Conservation (phyloP, 2,329 filamentous ascomycete genomes). For the Lecanicillium sp. region DNA sequence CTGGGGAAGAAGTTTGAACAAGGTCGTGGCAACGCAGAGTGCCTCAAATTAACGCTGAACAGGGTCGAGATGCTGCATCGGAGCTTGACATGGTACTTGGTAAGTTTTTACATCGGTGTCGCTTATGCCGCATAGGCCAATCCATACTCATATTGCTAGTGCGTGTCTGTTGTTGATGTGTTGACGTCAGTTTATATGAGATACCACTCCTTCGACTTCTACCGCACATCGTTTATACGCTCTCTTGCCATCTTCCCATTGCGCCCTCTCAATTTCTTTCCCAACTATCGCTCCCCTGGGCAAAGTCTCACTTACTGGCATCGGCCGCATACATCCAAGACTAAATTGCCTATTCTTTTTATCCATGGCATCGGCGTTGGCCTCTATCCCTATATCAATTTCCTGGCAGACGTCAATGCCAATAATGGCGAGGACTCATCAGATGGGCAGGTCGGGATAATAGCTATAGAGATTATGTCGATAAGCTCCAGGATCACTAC, state of each 20-base stretch:
- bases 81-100: slow-evolving; percentile 48
- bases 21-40: slow-evolving; percentile 43
- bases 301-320: slow-evolving; percentile 50
- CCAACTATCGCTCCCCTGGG: slow-evolving; percentile 35
- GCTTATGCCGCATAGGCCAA: too few species aligned
- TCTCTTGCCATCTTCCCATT: slow-evolving; percentile 44
- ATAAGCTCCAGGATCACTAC: slow-evolving; percentile 49
- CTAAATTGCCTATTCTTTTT: slow-evolving; percentile 48
- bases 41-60: slow-evolving; percentile 49
- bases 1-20: slow-evolving; percentile 39
- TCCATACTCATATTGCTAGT: slow-evolving; percentile 20
- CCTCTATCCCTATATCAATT: slow-evolving; percentile 46
- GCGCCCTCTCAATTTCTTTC: slow-evolving; percentile 38
- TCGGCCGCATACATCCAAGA: slow-evolving; percentile 49
- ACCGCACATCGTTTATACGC: slow-evolving; percentile 31
- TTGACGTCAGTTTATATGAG: slow-evolving; percentile 23
- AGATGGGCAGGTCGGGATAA: slow-evolving; percentile 45
- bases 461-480: slow-evolving; percentile 50
- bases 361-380: slow-evolving; percentile 52
- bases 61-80: slow-evolving; percentile 46
- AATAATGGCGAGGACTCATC: slow-evolving; percentile 17
- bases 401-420: slow-evolving; percentile 42
- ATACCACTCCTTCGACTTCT: slow-evolving; percentile 37
- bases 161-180: slow-evolving; percentile 38
- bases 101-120: slow-evolving; percentile 20